Conservation (phyloP, 1,284 basidiomycete genomes). For the Uromyces viciae-fabae region DNA sequence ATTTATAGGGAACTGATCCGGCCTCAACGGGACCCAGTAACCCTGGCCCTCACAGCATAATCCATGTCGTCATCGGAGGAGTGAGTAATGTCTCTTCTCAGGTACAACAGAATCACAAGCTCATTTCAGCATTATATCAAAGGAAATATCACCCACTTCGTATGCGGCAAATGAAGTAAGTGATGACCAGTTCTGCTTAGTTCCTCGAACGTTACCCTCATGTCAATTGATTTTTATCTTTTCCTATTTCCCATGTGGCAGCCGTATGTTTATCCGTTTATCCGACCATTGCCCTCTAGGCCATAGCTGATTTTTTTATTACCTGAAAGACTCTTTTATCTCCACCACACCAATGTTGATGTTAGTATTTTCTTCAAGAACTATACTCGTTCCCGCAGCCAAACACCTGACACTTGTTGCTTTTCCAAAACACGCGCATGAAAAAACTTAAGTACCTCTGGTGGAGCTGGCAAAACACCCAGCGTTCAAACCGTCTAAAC, state of each 20-base stretch:
- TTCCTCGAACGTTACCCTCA: background rate
- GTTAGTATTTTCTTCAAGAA: conserved; percentile 12
- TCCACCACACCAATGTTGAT: conserved; percentile 31
- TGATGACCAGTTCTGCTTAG: too few species aligned
- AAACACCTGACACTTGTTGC: background rate
- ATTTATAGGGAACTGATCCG: conserved; percentile 29
- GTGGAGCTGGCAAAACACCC: conserved; percentile 5
- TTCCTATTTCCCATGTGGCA: background rate
- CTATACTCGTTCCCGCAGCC: background rate
- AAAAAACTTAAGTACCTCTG: conserved; percentile 33
- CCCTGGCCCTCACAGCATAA: conserved; percentile 29
- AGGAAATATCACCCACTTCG: conserved; percentile 35
- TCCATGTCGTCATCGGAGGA: conserved; percentile 37
- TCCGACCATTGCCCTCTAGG: background rate
- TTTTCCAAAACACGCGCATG: too few species aligned
- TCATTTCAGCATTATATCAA: background rate
- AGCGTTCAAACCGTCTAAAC: background rate
- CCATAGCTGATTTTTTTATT: background rate
- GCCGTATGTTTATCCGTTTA: conserved; percentile 12
- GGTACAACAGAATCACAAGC: background rate
- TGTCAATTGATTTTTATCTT: background rate
- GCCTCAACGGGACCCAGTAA: background rate
- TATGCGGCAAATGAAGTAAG: conserved; percentile 45
- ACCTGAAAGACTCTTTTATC: conserved; percentile 19
- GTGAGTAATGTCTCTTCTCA: background rate